Conservation (phyloP, 371 early-diverging fungal species). For the Zancudomyces culisetae region DNA sequence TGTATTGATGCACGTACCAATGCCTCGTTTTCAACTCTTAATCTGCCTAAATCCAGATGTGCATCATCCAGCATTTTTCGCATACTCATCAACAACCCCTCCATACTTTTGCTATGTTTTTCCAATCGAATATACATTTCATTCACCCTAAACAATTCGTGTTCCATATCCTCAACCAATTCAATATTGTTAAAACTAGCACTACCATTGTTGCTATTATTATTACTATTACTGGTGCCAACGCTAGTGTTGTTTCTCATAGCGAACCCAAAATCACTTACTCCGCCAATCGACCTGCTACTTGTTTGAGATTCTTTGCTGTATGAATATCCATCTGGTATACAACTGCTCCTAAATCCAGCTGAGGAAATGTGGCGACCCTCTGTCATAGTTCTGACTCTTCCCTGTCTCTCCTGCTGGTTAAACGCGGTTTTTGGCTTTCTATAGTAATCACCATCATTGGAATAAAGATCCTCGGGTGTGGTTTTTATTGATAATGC, state of each 20-base stretch:
- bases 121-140: neutral
- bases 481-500: neutral
- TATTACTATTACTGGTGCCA: neutral
- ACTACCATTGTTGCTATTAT: neutral
- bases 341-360: too few species aligned
- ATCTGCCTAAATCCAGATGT: neutral
- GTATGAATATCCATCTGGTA: too few species aligned
- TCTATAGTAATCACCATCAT: neutral
- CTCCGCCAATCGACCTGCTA: neutral
- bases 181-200: neutral
- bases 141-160: neutral
- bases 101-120: neutral
- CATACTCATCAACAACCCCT: neutral
- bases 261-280: neutral
- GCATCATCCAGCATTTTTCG: neutral
- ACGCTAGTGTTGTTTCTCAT: neutral
- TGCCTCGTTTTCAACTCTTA: neutral
- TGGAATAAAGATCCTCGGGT: neutral
- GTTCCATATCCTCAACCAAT: neutral
- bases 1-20: too few species aligned
- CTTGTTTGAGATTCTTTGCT: neutral
- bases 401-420: neutral
- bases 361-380: neutral
- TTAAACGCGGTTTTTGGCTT: neutral
- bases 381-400: neutral